Conservation (phyloP, 2,329 filamentous ascomycete genomes). For the Tolypocladium pustulatum region DNA sequence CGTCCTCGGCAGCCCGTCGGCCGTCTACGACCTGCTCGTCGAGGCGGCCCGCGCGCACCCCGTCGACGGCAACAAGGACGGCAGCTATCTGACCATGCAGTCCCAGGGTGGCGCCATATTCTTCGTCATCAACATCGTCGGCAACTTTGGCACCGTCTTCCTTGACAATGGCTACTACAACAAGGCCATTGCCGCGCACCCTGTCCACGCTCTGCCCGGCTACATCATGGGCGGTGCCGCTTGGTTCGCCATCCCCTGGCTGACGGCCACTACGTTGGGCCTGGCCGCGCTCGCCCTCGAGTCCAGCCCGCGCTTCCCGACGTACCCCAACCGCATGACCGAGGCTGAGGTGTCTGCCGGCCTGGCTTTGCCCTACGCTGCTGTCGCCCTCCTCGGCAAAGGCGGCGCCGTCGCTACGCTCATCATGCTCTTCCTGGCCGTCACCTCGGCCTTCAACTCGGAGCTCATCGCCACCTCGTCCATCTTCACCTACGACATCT, state of each 20-base stretch:
- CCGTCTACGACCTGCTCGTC: conserved; percentile 69
- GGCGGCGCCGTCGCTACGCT: conserved; percentile 72
- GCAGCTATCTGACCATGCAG: conserved; percentile 80
- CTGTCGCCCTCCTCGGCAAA: conserved; percentile 71
- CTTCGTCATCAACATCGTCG: conserved; percentile 80
- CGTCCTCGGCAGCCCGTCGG: conserved; percentile 61
- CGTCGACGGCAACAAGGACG: conserved; percentile 67
- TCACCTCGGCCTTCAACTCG: conserved; percentile 73
- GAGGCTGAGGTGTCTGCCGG: conserved; percentile 70
- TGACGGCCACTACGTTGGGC: conserved; percentile 82
- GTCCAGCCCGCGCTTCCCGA: conserved; percentile 59
- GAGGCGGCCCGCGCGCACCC: conserved; percentile 60
- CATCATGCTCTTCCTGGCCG: conserved; percentile 81
- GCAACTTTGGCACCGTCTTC: conserved; percentile 79
- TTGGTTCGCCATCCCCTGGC: conserved; percentile 91
- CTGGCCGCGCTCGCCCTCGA: conserved; percentile 73
- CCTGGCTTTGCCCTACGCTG: conserved; percentile 74
- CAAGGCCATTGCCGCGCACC: conserved; percentile 82
- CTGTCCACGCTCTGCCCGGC: conserved; percentile 75
- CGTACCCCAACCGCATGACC: conserved; percentile 61
- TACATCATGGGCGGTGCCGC: conserved; percentile 79
- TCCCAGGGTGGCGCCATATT: conserved; percentile 65
- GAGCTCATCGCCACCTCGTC: conserved; percentile 82
- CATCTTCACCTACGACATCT: conserved; percentile 80
- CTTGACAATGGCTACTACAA: conserved; percentile 86